Evolutionary conservation across 2,329 filamentous ascomycete species (phyloP).

Genomic region (Fusarium sp.): DNA sequence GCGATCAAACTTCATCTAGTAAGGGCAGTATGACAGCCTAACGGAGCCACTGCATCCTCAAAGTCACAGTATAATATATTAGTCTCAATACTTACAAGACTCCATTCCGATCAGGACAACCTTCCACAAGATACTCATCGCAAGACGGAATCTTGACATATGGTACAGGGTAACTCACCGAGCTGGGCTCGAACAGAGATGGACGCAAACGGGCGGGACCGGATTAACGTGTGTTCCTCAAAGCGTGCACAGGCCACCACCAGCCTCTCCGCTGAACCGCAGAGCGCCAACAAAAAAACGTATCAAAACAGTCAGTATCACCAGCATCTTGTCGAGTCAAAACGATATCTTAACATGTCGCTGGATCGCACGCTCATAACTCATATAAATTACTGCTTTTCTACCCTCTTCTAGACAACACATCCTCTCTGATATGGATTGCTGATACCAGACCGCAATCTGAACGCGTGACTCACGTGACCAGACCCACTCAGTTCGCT

Average conservation of each 20-base stretch:
- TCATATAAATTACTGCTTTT: not conserved
- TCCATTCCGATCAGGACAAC: not conserved
- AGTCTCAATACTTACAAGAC: not conserved
- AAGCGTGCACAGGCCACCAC: not conserved
- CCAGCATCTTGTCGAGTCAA: not conserved
- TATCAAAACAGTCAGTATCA: not conserved
- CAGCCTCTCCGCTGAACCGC: not conserved
- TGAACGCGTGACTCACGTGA: not conserved
- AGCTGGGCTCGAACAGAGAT: not conserved
- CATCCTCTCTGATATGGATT: not conserved
- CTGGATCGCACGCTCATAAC: accelerated
- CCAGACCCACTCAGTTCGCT: too few relatives aligned
- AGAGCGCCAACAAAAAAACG: not conserved
- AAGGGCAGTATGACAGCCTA: too few relatives aligned
- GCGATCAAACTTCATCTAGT: not conserved
- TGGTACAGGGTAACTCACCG: not conserved
- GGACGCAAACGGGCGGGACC: too few relatives aligned
- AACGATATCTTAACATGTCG: accelerated
- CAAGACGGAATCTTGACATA: not conserved
- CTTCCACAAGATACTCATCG: not conserved
- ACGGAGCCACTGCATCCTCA: too few relatives aligned
- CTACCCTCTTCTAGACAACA: accelerated
- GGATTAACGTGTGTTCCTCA: not conserved
- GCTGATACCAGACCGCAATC: not conserved
- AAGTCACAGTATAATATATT: accelerated